These are phyloP conservation scores for Aureobasidium sp. DNA, from an alignment of 2,329 filamentous ascomycete genomes.

Conservation along the genomic window DNA sequence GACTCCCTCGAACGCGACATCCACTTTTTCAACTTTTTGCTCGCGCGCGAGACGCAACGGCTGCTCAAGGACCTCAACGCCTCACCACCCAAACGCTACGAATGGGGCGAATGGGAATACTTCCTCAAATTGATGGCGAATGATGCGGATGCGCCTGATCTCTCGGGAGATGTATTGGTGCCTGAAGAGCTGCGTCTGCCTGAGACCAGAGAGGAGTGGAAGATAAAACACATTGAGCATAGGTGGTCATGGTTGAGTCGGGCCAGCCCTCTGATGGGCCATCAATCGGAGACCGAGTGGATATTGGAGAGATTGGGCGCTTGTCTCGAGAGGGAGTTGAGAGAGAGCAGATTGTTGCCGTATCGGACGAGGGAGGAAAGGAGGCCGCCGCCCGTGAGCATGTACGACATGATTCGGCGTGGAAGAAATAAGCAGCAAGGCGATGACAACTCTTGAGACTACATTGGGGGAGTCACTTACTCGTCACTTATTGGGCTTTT, in stretches of 20 bases:
- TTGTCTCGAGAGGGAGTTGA: slow-evolving; percentile 48
- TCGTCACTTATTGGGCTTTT: background rate
- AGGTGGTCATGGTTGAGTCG: slow-evolving; percentile 68
- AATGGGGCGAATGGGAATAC: slow-evolving; percentile 41
- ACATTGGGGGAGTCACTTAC: no score
- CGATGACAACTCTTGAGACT: background rate
- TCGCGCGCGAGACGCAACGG: slow-evolving; percentile 38
- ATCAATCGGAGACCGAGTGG: slow-evolving; percentile 64
- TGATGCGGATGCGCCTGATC: slow-evolving; percentile 33
- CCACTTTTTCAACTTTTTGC: slow-evolving; percentile 45
- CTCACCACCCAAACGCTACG: slow-evolving; percentile 31
- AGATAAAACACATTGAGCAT: slow-evolving; percentile 17
- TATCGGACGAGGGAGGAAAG: slow-evolving; percentile 25
- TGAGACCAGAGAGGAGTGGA: slow-evolving; percentile 19
- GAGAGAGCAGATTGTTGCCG: slow-evolving; percentile 18
- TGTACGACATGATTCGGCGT: slow-evolving; percentile 19
- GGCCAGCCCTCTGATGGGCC: slow-evolving; percentile 62
- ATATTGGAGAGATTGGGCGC: slow-evolving; percentile 58
- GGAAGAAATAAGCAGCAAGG: background rate
- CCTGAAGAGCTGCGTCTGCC: slow-evolving; percentile 17
- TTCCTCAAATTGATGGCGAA: slow-evolving; percentile 43
- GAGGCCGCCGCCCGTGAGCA: slow-evolving; percentile 25
- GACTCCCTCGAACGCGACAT: slow-evolving; percentile 41
- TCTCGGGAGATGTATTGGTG: slow-evolving; percentile 18
- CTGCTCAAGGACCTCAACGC: slow-evolving; percentile 37